These are phyloP conservation scores for Onygena corvina DNA, from an alignment of 2,329 filamentous ascomycete genomes.

Conservation along the genomic window DNA sequence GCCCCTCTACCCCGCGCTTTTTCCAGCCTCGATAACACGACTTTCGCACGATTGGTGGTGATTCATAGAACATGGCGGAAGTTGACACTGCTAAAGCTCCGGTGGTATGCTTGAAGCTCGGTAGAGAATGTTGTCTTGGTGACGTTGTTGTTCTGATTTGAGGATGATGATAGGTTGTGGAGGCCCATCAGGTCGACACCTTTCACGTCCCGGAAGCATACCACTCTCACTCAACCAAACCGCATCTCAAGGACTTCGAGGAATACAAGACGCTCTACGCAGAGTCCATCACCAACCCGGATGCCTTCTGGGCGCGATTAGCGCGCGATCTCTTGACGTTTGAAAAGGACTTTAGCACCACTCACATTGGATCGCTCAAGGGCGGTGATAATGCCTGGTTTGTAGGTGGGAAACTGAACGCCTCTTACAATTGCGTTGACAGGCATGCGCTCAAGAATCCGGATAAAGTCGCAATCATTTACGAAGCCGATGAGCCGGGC, in stretches of 20 bases:
- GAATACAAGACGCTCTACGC: conserved; percentile 55
- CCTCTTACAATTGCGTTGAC: conserved; percentile 94
- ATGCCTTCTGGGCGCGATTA: conserved; percentile 77
- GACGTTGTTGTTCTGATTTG: background rate
- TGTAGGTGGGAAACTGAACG: conserved; percentile 82
- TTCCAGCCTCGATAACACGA: too few relatives aligned
- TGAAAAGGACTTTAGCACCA: conserved; percentile 84
- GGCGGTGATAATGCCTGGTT: conserved; percentile 91
- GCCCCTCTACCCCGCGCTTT: too few relatives aligned
- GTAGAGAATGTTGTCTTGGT: background rate
- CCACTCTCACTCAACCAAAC: conserved; percentile 48
- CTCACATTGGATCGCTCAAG: conserved; percentile 60
- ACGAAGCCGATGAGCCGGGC: conserved; percentile 83
- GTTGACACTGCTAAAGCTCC: background rate
- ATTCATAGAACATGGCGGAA: background rate
- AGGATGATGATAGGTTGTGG: conserved; percentile 26
- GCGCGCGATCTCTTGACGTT: conserved; percentile 84
- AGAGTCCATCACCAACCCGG: conserved; percentile 79
- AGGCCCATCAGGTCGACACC: conserved; percentile 39
- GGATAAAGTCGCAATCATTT: conserved; percentile 89
- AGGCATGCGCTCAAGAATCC: conserved; percentile 93
- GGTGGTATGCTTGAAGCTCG: background rate
- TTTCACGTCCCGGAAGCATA: conserved; percentile 48
- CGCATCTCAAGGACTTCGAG: conserved; percentile 48
- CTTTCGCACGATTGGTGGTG: too few relatives aligned